Base-by-base conservation (phyloP, 768 basidiomycete genomes). In the Pleurotus sapidus region DNA sequence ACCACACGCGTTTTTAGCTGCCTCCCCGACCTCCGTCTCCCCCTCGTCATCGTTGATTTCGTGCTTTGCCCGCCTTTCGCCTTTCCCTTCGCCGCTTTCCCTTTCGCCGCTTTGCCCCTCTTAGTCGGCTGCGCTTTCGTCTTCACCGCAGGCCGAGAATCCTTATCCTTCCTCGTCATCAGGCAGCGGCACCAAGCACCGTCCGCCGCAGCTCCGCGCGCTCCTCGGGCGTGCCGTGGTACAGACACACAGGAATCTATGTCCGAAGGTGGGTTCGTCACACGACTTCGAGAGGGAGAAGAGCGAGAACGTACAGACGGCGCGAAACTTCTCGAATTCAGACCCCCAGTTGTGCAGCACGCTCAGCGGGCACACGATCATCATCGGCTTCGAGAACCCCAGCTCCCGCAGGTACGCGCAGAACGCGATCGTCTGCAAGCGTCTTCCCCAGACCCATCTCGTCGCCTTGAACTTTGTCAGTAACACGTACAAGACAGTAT, bases 391-490 rank as follows among this genome's bases (percentile, higher is more conserved):
- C 58, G 77, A 79, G 46, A 89, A 84, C 3, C 83, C 77, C 56
- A 84, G 74, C 56, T 90, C 87, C 27, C 93, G 87, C 1, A 99
- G 79, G 70, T 95, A 89, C 0, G 95, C 95, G 58, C 92, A 84
- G 69, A 98, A 97, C 0, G 95, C 85, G 45, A 99, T 99, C 0
- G 87, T 91, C 79, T 99, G 97, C 0, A 98, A 98, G 78, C 0
- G 97, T 99, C 91, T 97, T 58, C 18, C 38, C 15, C 23, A 34
- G 12, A 14, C 39, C 20, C 49, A 48, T 46, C 25, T 54, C 51
- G 23, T 54, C 51, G 17, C 51, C 51, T 54, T 20, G 20, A 20
- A 3, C 20, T 20, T 20, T 20, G 20, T 20, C 20, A 20, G 20
- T 20, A 20, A 20, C 20, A 20, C 20, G 20, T 20, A 20, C 20